These are phyloP conservation scores for Nicotiana rustica DNA, from an alignment of 305 asterid genomes.

Conservation along the genomic window DNA sequence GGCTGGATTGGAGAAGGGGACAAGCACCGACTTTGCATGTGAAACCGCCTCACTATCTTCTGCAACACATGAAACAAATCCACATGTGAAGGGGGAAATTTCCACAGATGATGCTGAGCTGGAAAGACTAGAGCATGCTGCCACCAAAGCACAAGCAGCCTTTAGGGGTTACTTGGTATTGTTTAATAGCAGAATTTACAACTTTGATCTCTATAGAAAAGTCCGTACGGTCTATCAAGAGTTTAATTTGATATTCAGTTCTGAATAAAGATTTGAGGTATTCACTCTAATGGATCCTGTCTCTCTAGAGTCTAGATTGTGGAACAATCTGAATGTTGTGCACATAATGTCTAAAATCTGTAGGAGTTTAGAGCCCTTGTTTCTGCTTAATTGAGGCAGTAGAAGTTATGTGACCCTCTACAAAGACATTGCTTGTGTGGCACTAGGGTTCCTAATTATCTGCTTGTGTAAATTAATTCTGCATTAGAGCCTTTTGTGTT, in stretches of 20 bases:
- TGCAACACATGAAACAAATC: slow-evolving; percentile 51
- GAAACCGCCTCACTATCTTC: slow-evolving; percentile 50
- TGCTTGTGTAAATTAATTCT: slow-evolving; percentile 18
- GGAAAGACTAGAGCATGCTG: slow-evolving; percentile 72
- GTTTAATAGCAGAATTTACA: slow-evolving; percentile 16
- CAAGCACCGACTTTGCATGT: slow-evolving; percentile 50
- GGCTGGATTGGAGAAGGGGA: slow-evolving; percentile 57
- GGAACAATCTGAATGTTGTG: slow-evolving; percentile 19
- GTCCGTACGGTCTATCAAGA: neutral
- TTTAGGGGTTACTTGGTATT: slow-evolving; percentile 93
- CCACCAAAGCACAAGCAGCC: slow-evolving; percentile 84
- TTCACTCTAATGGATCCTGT: neutral
- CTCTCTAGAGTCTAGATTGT: slow-evolving; percentile 11
- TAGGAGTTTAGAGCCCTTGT: neutral
- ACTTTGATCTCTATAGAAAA: slow-evolving; percentile 14
- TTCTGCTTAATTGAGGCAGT: neutral
- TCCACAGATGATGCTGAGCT: slow-evolving; percentile 59
- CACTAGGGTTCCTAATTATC: slow-evolving; percentile 3
- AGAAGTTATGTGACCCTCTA: slow-evolving; percentile 9
- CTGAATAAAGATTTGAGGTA: neutral
- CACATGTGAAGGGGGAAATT: slow-evolving; percentile 42
- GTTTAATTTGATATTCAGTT: neutral
- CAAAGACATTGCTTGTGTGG: neutral
- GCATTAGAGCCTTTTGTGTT: slow-evolving; percentile 9
- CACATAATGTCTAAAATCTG: neutral